Conservation (phyloP, 1,284 basidiomycete genomes). For the Sphaerobolus stellatus region DNA sequence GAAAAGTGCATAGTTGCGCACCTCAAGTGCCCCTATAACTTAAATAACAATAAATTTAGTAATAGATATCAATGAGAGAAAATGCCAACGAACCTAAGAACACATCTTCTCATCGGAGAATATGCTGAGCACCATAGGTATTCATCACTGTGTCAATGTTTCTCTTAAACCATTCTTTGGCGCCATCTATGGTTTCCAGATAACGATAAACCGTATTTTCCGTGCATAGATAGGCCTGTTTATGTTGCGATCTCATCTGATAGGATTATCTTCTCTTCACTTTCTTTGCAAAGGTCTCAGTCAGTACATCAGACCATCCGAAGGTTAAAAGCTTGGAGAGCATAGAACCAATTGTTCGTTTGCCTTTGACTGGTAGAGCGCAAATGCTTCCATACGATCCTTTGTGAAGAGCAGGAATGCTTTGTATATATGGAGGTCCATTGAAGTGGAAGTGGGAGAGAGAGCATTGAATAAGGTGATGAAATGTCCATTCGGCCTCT, state of each 20-base stretch:
- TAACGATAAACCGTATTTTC: slow-evolving; percentile 70
- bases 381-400: too few species aligned
- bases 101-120: slow-evolving; percentile 67
- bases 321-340: too few species aligned
- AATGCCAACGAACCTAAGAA: slow-evolving; percentile 52
- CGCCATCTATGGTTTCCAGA: slow-evolving; percentile 56
- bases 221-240: slow-evolving; percentile 63
- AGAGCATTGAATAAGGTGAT: slow-evolving; percentile 69
- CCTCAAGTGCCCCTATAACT: slow-evolving; percentile 72
- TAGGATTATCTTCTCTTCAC: slow-evolving; percentile 57
- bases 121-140: slow-evolving; percentile 52
- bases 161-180: slow-evolving; percentile 69
- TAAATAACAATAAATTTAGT: background rate
- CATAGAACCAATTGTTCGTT: too few species aligned
- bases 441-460: too few species aligned
- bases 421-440: too few species aligned
- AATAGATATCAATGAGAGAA: background rate
- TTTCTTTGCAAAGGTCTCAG: too few species aligned
- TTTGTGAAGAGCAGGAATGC: too few species aligned
- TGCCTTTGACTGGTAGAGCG: too few species aligned
- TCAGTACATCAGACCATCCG: too few species aligned
- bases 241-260: slow-evolving; percentile 60
- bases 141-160: slow-evolving; percentile 65
- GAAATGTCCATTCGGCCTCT: slow-evolving; percentile 61
- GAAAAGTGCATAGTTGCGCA: slow-evolving; percentile 66